Evolutionary conservation across 306 rosid species (phyloP), one percentile per base, ranked within the genome.

Genomic region (Erythrophleum fordii): DNA sequence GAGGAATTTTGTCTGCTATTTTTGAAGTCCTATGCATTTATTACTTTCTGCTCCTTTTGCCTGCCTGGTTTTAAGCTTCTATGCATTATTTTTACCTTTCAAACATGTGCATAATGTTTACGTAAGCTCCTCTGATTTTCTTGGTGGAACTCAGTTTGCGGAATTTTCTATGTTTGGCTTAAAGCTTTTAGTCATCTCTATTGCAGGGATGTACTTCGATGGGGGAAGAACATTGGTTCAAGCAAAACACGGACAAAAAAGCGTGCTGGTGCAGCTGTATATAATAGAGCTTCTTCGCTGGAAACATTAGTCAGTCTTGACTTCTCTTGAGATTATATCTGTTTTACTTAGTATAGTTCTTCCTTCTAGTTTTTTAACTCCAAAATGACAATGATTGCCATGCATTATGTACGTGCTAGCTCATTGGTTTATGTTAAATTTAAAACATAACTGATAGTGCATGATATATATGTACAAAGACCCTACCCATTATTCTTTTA

Each of bases 261-360:
- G 77, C 97, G 99, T 49, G 97, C 97, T 78, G 97, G 99, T 52
- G 56, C 92, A 46, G 97, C 95, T 45, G 92, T 90, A 73, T 95
- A 93, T 85, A 93, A 82, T 72, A 86, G 99, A 82, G 99, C 99
- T 75, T 93, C 99, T 86, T 91, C 99, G 29, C 84, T 95, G 66
- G 97, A 95, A 86, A 87, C 99, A 85, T 85, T 91, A 75, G 99
- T 93, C 41, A 71, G 94, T 83, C 82, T 75, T 44, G 81, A 34
- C 23, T 78, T 69, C 79, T 68, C 61, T 42, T 69, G 20, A 25
- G 55, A 12, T 22, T 22, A 12, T 26, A 22, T 25, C 34, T 23
- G 35, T 25, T 12, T 44, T 45, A 46, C 18, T 34, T 65, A 41
- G 75, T 42, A 51, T 45, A 44, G 53, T 74, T 46, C 39, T 77